Base-by-base conservation (phyloP, 2,329 filamentous ascomycete species). In the Paecilomyces formosus region DNA sequence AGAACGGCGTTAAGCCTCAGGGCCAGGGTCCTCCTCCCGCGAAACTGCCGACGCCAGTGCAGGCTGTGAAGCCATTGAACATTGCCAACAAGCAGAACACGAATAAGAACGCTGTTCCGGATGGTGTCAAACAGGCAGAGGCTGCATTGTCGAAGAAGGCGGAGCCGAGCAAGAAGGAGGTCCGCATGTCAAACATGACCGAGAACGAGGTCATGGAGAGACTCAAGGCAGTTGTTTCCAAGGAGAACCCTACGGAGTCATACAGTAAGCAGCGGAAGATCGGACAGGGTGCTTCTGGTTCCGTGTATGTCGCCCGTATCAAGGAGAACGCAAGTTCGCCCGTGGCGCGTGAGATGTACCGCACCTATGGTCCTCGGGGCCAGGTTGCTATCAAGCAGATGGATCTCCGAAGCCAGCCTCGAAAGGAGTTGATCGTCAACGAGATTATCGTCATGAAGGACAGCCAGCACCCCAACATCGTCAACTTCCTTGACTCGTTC, bases 381-480 rank as follows among this genome's bases (percentile, higher is more conserved):
- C 91, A 97, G 72, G 94, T 99, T 62, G 94, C 94, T 50, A 99
- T 99, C 73, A 99, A 99, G 80, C 94, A 99, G 78, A 99, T 99
- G 94, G 94, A 99, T 78, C 84, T 99, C 58, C 91, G 93, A 55
- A 94, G 96, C 71, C 94, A 99, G 75, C 94, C 94, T 54, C 85
- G 94, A 60, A 99, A 99, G 81, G 94, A 99, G 76, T 80, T 99
- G 69, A 99, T 99, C 70, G 94, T 99, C 56, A 99, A 99, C 74
- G 94, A 99, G 72, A 99, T 99, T 70, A 95, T 99, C 79, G 94
- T 99, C 60, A 99, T 99, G 94, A 97, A 97, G 79, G 94, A 99
- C 78, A 96, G 91, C 80, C 90, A 92, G 72, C 94, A 99, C 75
- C 88, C 89, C 61, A 99, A 99, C 76, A 99, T 99, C 79, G 94